Evolutionary conservation across 257 asterid species (phyloP).

Genomic region (Solanum neorickii): DNA sequence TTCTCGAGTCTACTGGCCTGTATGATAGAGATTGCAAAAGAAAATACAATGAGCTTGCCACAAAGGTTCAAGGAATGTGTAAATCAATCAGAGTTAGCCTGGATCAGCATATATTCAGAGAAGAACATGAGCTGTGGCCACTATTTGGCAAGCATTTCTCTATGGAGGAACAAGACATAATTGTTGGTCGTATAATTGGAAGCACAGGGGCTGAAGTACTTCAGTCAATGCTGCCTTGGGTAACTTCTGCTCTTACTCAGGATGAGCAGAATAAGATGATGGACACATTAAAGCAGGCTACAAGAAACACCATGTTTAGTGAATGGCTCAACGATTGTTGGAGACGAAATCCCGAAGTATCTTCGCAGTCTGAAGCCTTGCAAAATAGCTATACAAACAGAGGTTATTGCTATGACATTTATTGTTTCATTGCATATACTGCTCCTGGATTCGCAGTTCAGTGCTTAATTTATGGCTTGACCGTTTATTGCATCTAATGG

Average conservation of each 20-base stretch:
- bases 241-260: conserved; percentile 39
- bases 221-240: conserved; percentile 48
- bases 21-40: not conserved
- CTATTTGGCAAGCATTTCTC: conserved; percentile 29
- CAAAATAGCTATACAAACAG: not conserved
- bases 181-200: conserved; percentile 43
- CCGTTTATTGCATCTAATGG: not conserved
- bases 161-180: conserved; percentile 36
- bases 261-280: conserved; percentile 41
- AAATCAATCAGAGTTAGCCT: conserved; percentile 35
- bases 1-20: not conserved
- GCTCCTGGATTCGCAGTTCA: not conserved
- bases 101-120: conserved; percentile 36
- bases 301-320: conserved; percentile 39
- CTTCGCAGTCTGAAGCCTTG: conserved; percentile 17
- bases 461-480: not conserved
- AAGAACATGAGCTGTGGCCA: conserved; percentile 48
- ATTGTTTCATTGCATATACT: not conserved
- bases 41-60: conserved; percentile 30
- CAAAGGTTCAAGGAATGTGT: conserved; percentile 44
- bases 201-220: conserved; percentile 49
- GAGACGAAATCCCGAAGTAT: conserved; percentile 22
- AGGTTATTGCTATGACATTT: conserved; percentile 9
- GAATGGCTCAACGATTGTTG: conserved; percentile 43
- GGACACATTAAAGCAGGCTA: conserved; percentile 38